Percentiles rank a stretch among this genome's conserved stretches.
Conservation (phyloP, 1,139 yeast genomes). For the Dujonia santamariae region DNA sequence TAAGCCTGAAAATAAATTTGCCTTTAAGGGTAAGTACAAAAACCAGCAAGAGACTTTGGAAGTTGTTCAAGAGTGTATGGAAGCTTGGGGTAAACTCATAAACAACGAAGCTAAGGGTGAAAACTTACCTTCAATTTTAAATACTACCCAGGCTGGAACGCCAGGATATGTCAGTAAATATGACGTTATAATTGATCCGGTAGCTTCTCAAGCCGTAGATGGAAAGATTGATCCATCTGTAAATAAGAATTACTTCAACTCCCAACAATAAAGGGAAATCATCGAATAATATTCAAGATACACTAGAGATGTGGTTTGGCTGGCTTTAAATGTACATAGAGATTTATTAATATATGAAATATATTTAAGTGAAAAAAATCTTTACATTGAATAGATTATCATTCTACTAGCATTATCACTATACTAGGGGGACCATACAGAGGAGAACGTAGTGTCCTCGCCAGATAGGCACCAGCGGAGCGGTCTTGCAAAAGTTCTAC, state of each 20-base stretch:
- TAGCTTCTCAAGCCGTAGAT: neutral
- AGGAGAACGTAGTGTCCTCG: no score
- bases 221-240: slow-evolving; percentile 1
- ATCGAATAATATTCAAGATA: no score
- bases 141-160: slow-evolving; percentile 62
- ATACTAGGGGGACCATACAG: no score
- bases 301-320: no score
- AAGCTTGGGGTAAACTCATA: slow-evolving; percentile 70
- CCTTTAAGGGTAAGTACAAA: slow-evolving; percentile 79
- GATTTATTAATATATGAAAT: neutral
- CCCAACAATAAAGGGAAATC: neutral
- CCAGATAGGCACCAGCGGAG: no score
- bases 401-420: no score
- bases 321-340: no score
- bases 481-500: no score
- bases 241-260: slow-evolving; percentile 4
- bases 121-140: slow-evolving; percentile 44
- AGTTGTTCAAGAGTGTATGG: slow-evolving; percentile 65
- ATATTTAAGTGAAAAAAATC: neutral
- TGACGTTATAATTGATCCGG: slow-evolving; percentile 8
- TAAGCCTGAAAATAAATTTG: slow-evolving; percentile 82
- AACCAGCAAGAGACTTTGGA: slow-evolving; percentile 71
- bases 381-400: no score
- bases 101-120: slow-evolving; percentile 47
- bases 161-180: slow-evolving; percentile 26